Evolutionary conservation across 106 monocot genomes (phyloP), one percentile per base, ranked within the genome.

Genomic region (Posidonia australis): DNA sequence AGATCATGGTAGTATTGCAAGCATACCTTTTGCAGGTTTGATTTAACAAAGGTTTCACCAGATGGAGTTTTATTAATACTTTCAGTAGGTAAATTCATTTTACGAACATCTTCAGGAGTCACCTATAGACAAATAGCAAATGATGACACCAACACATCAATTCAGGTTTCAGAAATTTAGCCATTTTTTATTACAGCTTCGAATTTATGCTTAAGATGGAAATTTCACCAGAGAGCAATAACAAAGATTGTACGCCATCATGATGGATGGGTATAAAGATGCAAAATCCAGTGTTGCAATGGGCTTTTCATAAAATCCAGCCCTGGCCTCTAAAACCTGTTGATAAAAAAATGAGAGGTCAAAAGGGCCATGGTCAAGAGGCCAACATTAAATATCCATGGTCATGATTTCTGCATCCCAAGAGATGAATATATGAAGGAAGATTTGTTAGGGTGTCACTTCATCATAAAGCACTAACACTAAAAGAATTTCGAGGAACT

Each of bases 191-290:
- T 61, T 61, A 42, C 17, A 41, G 61, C 2, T 61, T 42, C 30
- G 61, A 31, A 44, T 3, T 30, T 17, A 42, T 10, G 10, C 13
- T 18, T 23, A 32, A 54, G 66, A 68, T 52, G 31, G 46, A 71
- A 14, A 28, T 59, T 42, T 24, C 80, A 98, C 98, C 82, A 98
- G 79, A 46, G 87, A 91, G 80, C 98, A 98, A 68, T 98, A 98
- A 66, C 98, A 98, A 52, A 98, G 70, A 81, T 98, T 98, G 67
- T 98, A 98, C 32, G 98, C 91, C 98, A 98, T 98, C 98, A 91
- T 98, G 74, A 98, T 91, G 49, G 98, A 98, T 36, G 98, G 98
- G 71, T 98, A 98, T 48, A 98, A 78, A 73, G 98, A 98, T 74
- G 98, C 98, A 81, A 98, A 98, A 68, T 98, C 98, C 64, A 98